Base-by-base conservation (phyloP, 2,329 filamentous ascomycete genomes). In the Talaromyces atroroseus region DNA sequence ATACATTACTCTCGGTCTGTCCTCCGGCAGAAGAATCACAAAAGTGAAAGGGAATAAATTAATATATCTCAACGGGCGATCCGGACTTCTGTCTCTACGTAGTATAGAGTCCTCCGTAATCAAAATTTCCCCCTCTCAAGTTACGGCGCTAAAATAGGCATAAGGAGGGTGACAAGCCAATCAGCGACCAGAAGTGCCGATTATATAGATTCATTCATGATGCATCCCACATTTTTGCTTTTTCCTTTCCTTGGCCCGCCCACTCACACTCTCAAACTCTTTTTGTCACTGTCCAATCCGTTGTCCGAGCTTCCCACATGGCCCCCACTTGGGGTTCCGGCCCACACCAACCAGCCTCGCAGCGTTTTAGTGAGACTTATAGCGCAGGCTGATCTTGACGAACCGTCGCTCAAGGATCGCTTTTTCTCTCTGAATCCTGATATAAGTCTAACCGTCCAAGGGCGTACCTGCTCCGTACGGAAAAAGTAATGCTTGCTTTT, bases 71-170 rank as follows among this genome's bases (percentile, higher is more conserved):
- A 40, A 40, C n/a, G 36, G 36, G 5, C 36, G 16, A 18, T 14
- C 6, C 36, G 40, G 38, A 42, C 36, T 40, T 8, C 8, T 5
- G 5, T 5, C 26, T 5, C 5, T 29, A 29, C 7, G 29, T 5
- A 32, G 7, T 11, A 32, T 4, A 12, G 29, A 32, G 5, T 32
- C 29, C 6, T 21, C 38, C n/a, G 16, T 21, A 42, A 20, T 21
- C 38, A 42, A 20, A 42, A 20, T 32, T 21, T 42, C 21, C 26
- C n/a, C n/a, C 40, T 40, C 42, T 18, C 32, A 24, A 42, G 52
- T 54, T 49, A 49, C 52, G 45, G 45, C 52, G 52, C 52, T 54
- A 54, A 54, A 54, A 24, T 54, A 49, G 52, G 40, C 45, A 42
- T 24, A 14, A 54, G 52, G 52, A 49, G 52, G 45, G 52, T 42